phyloP scores from a whole-genome alignment of 1,284 basidiomycete species.

The Pseudozyma sp. region DNA sequence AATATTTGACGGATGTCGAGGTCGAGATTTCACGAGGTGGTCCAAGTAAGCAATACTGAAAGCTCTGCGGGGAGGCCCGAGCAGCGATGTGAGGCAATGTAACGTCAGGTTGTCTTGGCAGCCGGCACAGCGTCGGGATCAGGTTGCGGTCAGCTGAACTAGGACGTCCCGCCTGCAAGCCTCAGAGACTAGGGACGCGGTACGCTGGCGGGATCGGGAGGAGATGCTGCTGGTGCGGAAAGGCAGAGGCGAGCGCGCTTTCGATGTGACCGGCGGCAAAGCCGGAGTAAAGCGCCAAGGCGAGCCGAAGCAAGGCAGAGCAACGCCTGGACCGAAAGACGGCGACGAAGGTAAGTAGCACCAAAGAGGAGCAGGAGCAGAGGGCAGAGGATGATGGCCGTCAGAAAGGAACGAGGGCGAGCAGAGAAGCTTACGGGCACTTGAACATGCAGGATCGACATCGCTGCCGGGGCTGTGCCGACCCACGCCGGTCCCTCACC shows the following conservation, averaged over 20 bases:
- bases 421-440: not conserved
- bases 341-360: not conserved
- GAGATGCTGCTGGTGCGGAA: not conserved
- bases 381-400: not conserved
- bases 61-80: constrained; percentile 5
- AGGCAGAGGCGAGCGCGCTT: not conserved
- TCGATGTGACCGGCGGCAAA: constrained; percentile 8
- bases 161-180: not conserved
- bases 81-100: not conserved
- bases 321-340: constrained; percentile 6
- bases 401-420: constrained; percentile 1
- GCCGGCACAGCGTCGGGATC: no score
- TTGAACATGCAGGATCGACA: not conserved
- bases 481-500: not conserved
- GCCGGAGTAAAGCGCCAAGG: constrained; percentile 6
- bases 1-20: not conserved
- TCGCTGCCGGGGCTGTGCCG: not conserved
- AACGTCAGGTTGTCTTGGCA: no score
- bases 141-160: no score
- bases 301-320: not conserved
- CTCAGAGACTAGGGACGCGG: not conserved
- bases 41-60: no score
- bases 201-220: no score
- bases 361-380: not conserved
- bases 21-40: no score